phyloP scores from a whole-genome alignment of 2,329 filamentous ascomycete genomes.

The Aureobasidium vineae region DNA sequence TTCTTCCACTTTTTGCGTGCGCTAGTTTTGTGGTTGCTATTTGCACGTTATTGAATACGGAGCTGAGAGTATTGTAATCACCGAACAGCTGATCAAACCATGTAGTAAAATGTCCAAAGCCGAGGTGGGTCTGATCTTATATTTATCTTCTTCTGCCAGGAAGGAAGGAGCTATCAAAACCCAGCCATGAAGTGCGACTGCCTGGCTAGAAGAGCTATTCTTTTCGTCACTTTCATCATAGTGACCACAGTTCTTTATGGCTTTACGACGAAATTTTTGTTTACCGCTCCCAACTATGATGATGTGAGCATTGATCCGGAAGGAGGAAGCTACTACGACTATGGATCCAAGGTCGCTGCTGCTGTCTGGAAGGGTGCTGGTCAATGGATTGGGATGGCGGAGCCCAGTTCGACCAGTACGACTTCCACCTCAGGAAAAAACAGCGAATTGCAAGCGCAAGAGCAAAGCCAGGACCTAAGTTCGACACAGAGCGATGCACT shows the following conservation, averaged over 20 bases:
- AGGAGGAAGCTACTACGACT: conserved; percentile 12
- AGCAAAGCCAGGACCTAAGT: not conserved
- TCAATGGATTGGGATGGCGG: not conserved
- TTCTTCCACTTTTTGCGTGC: not conserved
- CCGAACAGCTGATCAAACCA: not conserved
- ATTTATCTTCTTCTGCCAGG: not conserved
- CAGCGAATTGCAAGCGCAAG: too few species aligned
- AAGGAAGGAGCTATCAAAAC: not conserved
- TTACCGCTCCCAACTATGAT: not conserved
- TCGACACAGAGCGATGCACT: not conserved
- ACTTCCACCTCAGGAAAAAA: too few species aligned
- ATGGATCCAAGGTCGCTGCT: conserved; percentile 13
- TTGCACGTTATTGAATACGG: not conserved
- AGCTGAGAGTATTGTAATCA: not conserved
- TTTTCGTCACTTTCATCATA: not conserved
- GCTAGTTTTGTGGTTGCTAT: not conserved
- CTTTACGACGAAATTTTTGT: not conserved
- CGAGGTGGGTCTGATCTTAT: not conserved
- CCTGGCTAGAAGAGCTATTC: conserved; percentile 3
- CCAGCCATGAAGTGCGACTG: conserved; percentile 1
- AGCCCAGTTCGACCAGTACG: not conserved
- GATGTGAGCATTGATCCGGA: conserved; percentile 17
- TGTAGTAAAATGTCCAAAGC: not conserved
- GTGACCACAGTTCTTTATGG: not conserved
- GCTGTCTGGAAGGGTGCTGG: conserved; percentile 9